These are phyloP conservation scores for Blastobotrys serpentis DNA, from an alignment of 1,139 yeast species.

Conservation along the genomic window DNA sequence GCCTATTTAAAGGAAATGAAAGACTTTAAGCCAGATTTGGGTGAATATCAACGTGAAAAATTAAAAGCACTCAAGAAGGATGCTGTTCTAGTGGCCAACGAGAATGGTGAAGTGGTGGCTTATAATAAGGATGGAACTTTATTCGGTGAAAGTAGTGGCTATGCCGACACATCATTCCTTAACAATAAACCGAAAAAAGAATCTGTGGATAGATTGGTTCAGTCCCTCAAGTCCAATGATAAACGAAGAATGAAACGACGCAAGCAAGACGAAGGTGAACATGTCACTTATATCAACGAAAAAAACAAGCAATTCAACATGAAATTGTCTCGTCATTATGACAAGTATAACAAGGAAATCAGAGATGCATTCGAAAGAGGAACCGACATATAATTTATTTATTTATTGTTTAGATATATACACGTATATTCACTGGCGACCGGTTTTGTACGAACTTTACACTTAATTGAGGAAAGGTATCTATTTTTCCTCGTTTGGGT, in stretches of 20 bases:
- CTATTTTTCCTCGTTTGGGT: no score
- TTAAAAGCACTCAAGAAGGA: constrained; percentile 20
- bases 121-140: constrained; percentile 25
- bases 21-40: constrained; percentile 44
- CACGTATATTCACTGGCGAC: not conserved
- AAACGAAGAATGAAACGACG: constrained; percentile 41
- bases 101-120: constrained; percentile 28
- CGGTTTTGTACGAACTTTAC: not conserved
- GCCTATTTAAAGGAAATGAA: constrained; percentile 52
- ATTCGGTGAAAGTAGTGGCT: constrained; percentile 17
- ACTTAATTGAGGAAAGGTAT: no score
- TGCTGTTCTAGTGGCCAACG: constrained; percentile 18
- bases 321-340: constrained; percentile 61
- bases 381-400: constrained; percentile 27
- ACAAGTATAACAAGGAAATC: constrained; percentile 45
- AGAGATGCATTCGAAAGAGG: constrained; percentile 45
- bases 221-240: constrained; percentile 41
- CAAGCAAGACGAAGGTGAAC: constrained; percentile 40
- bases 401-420: not conserved
- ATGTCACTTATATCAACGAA: constrained; percentile 55
- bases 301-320: constrained; percentile 77
- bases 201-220: constrained; percentile 45
- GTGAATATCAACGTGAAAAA: constrained; percentile 44
- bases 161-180: constrained; percentile 24
- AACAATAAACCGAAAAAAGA: constrained; percentile 41